Base-by-base conservation (phyloP, 164 flowering plant species). In the Vitis cinerea region DNA sequence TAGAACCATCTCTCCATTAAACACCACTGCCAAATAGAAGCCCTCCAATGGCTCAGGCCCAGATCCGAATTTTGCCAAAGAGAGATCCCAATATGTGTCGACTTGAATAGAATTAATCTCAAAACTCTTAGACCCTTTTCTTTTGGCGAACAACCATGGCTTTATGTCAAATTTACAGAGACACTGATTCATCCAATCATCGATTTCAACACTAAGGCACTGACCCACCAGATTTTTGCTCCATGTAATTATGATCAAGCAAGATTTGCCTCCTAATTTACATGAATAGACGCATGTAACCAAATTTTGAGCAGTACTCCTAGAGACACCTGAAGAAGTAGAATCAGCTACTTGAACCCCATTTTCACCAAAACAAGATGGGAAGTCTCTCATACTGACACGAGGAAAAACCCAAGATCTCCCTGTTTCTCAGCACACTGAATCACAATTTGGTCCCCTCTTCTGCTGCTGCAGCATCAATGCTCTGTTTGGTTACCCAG, bases 181-280 rank as follows among this genome's bases (percentile, higher is more conserved):
- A 17, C 61, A 71, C 8, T 61, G 55, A 78, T 61, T 64, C 44
- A 37, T 37, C 44, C 44, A 37, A 3, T 37, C 44, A 6, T 37
- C 44, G 7, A 37, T 37, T 37, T 72, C 81, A 53, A 78, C 59
- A 61, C 78, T 68, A 1, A 78, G 68, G 27, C 78, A 69, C 51
- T 78, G 81, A 50, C 81, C 78, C 75, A 78, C 74, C 73, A 78
- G 65, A 61, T 50, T 74, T 58, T 78, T 78, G 69, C 74, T 69
- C 82, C 82, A 79, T 19, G 59, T 49, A 63, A 79, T 57, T 12
- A 66, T 79, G 12, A 75, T 59, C 23, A 72, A 23, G 55, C 79
- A 79, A 60, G 72, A 66, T 52, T 73, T 59, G 27, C 82, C 79
- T 10, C 64, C 51, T 16, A 79, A 63, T 69, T 57, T 66, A 66